Base-by-base conservation (phyloP, 257 asterid species). In the Solanum sitiens region DNA sequence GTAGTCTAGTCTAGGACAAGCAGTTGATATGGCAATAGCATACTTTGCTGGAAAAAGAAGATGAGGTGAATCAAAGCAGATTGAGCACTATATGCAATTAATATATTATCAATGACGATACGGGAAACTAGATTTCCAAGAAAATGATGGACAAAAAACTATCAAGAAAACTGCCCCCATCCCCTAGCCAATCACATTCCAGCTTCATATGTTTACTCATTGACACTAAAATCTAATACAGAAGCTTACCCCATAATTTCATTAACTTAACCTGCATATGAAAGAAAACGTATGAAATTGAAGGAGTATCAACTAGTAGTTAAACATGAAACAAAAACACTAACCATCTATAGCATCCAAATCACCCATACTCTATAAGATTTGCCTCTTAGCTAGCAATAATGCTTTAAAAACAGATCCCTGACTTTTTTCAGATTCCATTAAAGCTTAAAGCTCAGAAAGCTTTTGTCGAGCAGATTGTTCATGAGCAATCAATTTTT, bases 1-100 rank as follows among this genome's bases (percentile, higher is more conserved):
- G 87, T 94, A 93, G 90, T 96, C 98, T 75, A 96, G 98, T 87
- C 96, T 98, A 87, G 91, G 73, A 89, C 98, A 95, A 83, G 99
- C 98, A 20, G 99, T 96, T 89, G 98, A 95, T 92, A 96, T 92
- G 70, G 98, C 98, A 40, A 95, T 87, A 89, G 95, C 98, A 89
- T 93, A 95, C 89, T 96, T 94, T 84, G 94, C 99, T 96, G 95
- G 91, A 93, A 84, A 76, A 82, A 87, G 53, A 74, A 25, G 76
- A 30, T 45, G 12, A 39, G 83, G 70, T 76, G 87, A 77, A 87
- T 83, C 37, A 72, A 72, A 15, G 44, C 45, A 72, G 15, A 33
- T 72, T 72, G 37, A 72, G 21, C 25, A 32, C 44, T 72, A 18
- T 16, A 70, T 70, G 20, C 9, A 70, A 70, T 30, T 14, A 72